Conservation (phyloP, 495 filamentous ascomycete genomes). For the Letharia columbiana region DNA sequence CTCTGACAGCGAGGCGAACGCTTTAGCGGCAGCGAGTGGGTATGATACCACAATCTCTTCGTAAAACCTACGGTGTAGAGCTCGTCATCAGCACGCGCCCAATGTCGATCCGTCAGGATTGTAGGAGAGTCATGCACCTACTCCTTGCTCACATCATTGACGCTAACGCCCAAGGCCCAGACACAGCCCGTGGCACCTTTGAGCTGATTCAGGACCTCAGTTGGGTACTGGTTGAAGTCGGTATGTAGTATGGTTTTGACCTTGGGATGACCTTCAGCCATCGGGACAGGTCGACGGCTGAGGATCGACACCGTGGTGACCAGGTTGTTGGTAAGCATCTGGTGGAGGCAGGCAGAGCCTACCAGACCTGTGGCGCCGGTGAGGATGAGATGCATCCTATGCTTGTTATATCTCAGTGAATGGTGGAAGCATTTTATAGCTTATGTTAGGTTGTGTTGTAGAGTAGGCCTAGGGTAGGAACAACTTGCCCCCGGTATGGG, state of each 20-base stretch:
- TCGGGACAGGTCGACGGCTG: conserved; percentile 53
- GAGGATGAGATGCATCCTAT: conserved; percentile 59
- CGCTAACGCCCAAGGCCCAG: conserved; percentile 60
- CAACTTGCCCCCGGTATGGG: neutral
- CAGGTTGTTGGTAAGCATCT: conserved; percentile 49
- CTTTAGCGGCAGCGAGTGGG: conserved; percentile 50
- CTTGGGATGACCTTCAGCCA: conserved; percentile 52
- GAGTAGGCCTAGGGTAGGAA: neutral
- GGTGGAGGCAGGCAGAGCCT: conserved; percentile 53
- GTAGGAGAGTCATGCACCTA: conserved; percentile 29
- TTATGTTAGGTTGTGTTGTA: neutral
- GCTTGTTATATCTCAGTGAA: neutral
- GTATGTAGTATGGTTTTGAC: conserved; percentile 58
- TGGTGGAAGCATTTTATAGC: neutral
- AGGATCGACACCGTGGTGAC: conserved; percentile 59
- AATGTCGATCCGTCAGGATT: neutral
- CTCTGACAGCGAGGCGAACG: conserved; percentile 46
- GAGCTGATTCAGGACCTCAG: conserved; percentile 48
- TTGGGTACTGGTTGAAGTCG: conserved; percentile 51
- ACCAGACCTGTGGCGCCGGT: conserved; percentile 69
- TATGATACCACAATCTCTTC: conserved; percentile 57
- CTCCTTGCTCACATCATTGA: conserved; percentile 50
- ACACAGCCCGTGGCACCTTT: conserved; percentile 57
- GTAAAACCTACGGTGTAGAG: conserved; percentile 45
- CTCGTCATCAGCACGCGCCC: neutral